A percentile compares a stretch with the other conserved stretches of the same genome.
These are phyloP conservation scores for Cucurbita moschata DNA, from an alignment of 306 rosid species.

Conservation along the genomic window DNA sequence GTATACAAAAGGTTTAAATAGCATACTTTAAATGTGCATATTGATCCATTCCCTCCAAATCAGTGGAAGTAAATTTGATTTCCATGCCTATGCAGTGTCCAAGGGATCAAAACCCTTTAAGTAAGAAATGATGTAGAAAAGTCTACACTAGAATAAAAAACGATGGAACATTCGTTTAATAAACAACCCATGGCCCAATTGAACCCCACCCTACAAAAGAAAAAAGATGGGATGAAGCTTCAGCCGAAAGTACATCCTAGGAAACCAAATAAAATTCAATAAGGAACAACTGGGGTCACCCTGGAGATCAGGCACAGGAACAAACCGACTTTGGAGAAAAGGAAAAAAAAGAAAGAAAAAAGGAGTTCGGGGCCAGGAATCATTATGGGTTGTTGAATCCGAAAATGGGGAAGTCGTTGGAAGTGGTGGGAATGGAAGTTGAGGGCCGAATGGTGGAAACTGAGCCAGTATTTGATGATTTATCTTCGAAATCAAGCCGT, in stretches of 20 bases:
- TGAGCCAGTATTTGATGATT: conserved; percentile 41
- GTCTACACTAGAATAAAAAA: not conserved
- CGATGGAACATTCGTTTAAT: conserved; percentile 4
- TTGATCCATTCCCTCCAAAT: not conserved
- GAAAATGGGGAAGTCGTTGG: conserved; percentile 55
- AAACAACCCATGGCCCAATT: conserved; percentile 3
- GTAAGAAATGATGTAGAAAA: conserved; percentile 1
- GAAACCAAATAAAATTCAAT: not conserved
- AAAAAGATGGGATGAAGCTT: not conserved
- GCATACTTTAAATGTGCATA: not conserved
- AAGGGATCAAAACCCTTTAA: not conserved
- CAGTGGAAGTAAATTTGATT: not conserved
- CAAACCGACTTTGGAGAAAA: not conserved
- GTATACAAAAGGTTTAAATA: not conserved
- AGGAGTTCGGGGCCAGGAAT: conserved; percentile 7
- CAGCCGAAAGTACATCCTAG: conserved; percentile 3
- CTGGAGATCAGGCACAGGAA: conserved; percentile 9
- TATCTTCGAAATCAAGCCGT: conserved; percentile 76
- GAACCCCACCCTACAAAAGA: conserved; percentile 3
- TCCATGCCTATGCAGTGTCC: not conserved
- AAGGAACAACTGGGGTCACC: conserved; percentile 10
- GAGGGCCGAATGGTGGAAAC: conserved; percentile 71
- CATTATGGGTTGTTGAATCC: conserved; percentile 33
- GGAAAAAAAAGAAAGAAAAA: not conserved
- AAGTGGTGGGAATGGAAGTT: conserved; percentile 65